Evolutionary conservation across 352 stramenopile genomes (phyloP).

Genomic region (Plasmopara muralis): DNA sequence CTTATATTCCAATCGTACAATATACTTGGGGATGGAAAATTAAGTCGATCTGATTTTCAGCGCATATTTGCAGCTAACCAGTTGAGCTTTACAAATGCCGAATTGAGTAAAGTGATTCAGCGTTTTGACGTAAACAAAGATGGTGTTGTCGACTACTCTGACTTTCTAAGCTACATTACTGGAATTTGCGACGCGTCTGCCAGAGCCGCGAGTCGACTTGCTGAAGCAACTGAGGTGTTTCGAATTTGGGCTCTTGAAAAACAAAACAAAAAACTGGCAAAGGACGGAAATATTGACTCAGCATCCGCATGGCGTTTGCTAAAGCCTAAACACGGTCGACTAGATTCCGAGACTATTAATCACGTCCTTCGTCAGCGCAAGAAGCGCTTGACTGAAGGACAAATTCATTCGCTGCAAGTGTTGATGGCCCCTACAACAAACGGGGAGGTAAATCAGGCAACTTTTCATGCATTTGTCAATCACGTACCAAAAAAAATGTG

Average conservation of each 20-base stretch:
- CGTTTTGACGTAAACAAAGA: slow-evolving; percentile 75
- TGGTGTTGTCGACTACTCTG: slow-evolving; percentile 65
- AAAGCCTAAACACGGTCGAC: slow-evolving; percentile 45
- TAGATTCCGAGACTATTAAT: slow-evolving; percentile 51
- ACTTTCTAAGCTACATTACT: slow-evolving; percentile 75
- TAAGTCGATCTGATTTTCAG: slow-evolving; percentile 68
- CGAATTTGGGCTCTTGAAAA: slow-evolving; percentile 64
- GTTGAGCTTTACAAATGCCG: slow-evolving; percentile 59
- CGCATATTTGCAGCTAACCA: slow-evolving; percentile 61
- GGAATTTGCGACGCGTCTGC: slow-evolving; percentile 58
- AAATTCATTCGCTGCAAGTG: slow-evolving; percentile 53
- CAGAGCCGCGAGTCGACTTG: slow-evolving; percentile 46
- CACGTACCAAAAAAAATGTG: slow-evolving; percentile 78
- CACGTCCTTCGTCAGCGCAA: slow-evolving; percentile 52
- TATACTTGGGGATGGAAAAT: slow-evolving; percentile 50
- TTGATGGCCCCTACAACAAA: slow-evolving; percentile 57
- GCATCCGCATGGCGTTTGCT: slow-evolving; percentile 61
- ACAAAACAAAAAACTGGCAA: slow-evolving; percentile 69
- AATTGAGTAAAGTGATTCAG: slow-evolving; percentile 75
- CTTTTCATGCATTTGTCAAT: slow-evolving; percentile 76
- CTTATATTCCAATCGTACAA: slow-evolving; percentile 78
- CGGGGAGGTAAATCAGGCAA: slow-evolving; percentile 49
- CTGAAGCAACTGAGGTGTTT: slow-evolving; percentile 57
- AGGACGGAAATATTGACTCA: slow-evolving; percentile 78
- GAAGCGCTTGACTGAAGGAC: slow-evolving; percentile 40